Conservation (phyloP, 257 asterid species). For the Solanum piurae region DNA sequence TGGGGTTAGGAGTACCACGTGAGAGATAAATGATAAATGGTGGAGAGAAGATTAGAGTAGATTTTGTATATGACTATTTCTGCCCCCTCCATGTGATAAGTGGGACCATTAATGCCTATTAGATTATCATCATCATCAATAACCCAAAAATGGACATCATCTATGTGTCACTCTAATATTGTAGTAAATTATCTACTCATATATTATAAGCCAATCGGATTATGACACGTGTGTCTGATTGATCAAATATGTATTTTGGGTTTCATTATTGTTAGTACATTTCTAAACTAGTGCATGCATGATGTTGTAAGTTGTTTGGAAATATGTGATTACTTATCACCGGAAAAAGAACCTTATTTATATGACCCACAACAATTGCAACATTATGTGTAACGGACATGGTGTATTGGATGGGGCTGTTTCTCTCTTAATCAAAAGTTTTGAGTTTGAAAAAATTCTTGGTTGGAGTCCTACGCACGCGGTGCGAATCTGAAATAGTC, state of each 20-base stretch:
- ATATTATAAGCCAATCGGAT: not conserved
- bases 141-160: not conserved
- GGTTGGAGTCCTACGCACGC: rapidly evolving
- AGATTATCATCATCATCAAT: not conserved
- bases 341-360: not conserved
- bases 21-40: slow-evolving; percentile 39
- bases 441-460: no score
- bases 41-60: slow-evolving; percentile 36
- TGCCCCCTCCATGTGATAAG: slow-evolving; percentile 29
- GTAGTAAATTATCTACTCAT: not conserved
- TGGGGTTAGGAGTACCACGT: slow-evolving; percentile 30
- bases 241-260: not conserved
- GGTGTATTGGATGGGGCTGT: no score
- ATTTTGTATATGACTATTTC: slow-evolving; percentile 22
- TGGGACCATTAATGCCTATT: slow-evolving; percentile 9
- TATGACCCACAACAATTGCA: not conserved
- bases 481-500: no score
- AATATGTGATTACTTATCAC: not conserved
- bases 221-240: not conserved
- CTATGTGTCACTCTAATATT: not conserved
- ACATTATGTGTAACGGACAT: not conserved
- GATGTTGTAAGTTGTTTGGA: not conserved
- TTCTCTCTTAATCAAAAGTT: no score
- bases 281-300: not conserved
- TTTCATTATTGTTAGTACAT: not conserved